These are phyloP conservation scores for Naganishia liquefaciens DNA, from an alignment of 1,284 basidiomycete genomes.

Conservation along the genomic window DNA sequence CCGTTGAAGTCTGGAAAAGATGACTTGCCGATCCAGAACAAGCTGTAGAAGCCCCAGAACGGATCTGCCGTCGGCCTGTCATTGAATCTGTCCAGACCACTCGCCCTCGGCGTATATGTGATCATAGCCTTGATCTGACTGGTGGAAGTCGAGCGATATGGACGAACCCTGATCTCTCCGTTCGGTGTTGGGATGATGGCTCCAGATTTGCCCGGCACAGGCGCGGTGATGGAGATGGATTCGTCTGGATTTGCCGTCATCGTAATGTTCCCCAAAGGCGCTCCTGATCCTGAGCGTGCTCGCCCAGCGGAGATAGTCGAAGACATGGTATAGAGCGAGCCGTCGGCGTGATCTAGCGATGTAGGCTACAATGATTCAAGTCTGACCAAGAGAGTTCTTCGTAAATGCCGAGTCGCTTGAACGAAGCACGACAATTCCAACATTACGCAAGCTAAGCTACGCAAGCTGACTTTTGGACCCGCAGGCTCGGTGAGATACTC, in stretches of 20 bases:
- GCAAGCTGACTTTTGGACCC: not conserved
- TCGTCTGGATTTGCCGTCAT: conserved; percentile 23
- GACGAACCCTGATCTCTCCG: conserved; percentile 46
- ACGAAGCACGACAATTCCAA: not conserved
- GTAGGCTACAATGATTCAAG: no score
- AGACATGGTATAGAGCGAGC: not conserved
- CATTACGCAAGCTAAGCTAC: not conserved
- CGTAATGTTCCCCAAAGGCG: conserved; percentile 10
- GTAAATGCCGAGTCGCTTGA: not conserved
- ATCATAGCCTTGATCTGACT: conserved; percentile 62
- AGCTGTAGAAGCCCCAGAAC: conserved; percentile 88
- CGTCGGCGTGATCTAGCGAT: no score
- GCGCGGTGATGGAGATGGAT: conserved; percentile 39
- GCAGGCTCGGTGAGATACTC: no score
- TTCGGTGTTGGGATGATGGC: conserved; percentile 45
- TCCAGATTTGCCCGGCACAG: conserved; percentile 36
- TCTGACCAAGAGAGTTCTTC: no score
- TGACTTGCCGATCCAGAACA: conserved; percentile 70
- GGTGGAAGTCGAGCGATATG: conserved; percentile 47
- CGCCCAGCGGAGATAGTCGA: not conserved
- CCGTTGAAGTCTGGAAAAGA: not conserved
- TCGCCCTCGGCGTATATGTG: conserved; percentile 79
- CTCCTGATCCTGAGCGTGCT: conserved; percentile 18
- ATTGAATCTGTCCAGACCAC: conserved; percentile 79
- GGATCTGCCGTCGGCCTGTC: conserved; percentile 71